Conservation (phyloP, 2,329 filamentous ascomycete species). For the Trichoderma koningii region DNA sequence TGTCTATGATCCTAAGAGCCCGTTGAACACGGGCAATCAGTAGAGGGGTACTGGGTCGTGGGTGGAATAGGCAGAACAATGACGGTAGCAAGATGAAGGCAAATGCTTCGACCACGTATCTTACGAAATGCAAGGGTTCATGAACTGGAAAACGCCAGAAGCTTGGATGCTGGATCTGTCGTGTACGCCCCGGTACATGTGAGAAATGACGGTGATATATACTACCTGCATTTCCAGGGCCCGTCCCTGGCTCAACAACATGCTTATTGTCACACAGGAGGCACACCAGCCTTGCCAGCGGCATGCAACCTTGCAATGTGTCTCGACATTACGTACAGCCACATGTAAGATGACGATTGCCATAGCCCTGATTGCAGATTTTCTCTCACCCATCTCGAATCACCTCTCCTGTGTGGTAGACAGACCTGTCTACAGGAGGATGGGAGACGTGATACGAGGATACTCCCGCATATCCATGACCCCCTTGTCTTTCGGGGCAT, state of each 20-base stretch:
- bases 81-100: too few relatives aligned
- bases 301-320: too few relatives aligned
- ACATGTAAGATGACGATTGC: not conserved
- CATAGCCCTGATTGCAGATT: not conserved
- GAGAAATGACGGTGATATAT: not conserved
- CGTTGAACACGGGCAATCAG: conserved; percentile 59
- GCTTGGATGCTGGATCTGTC: not conserved
- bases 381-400: too few relatives aligned
- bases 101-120: not conserved
- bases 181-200: not conserved
- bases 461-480: not conserved
- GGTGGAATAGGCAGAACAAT: not conserved
- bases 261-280: not conserved
- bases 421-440: not conserved
- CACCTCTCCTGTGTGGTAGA: not conserved
- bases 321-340: too few relatives aligned
- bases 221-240: not conserved
- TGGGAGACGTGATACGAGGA: not conserved
- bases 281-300: too few relatives aligned
- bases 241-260: not conserved
- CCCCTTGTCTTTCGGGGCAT: conserved; percentile 1
- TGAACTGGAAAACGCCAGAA: not conserved
- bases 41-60: conserved; percentile 27
- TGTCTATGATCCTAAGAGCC: conserved; percentile 60
- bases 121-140: too few relatives aligned